Base-by-base conservation (phyloP, 2,329 filamentous ascomycete species). In the Monilinia fructicola region DNA sequence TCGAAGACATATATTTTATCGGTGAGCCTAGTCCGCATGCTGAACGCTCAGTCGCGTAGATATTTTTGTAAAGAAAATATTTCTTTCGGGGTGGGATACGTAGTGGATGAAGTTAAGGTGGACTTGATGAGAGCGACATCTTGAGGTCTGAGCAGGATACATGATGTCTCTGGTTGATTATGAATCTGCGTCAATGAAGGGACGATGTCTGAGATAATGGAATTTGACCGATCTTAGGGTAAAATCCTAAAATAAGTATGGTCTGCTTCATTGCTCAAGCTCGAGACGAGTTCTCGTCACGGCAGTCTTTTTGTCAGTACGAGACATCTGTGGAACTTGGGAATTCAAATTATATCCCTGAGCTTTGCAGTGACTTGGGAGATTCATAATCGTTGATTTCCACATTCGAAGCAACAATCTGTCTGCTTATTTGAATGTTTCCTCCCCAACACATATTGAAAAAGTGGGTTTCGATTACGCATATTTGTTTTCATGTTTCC, bases 1-100 rank as follows among this genome's bases (percentile, higher is more conserved):
- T 52, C 42, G 9, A 56, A 52, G 14, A 46, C 21, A 46, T 55
- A 64, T 56, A n/a, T 35, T 7, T 48, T 56, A 14, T 56, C 61
- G 2, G 62, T 55, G 26, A 56, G 62, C 7, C 21, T 50, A 16
- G 53, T 56, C 31, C 28, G 16, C 28, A 40, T 58, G 7, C 40
- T 64, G n/a, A 46, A 28, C 6, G 1, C 12, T 56, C 38, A n/a
- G 14, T 21, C 21, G 5, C 26, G 38, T 5, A 31, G 52, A 35
- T 31, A 5, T 14, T 50, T 44, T 2, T 9, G 1, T 14, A 38
- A 21, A 4, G 18, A 40, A n/a, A 23, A 28, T 50, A 12, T 3
- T 46, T 23, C 4, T 12, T 6, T 35, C n/a, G 58, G n/a, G 28
- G 31, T 44, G 16, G 18, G 1, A n/a, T 21, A 35, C 3, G 38